Conservation (phyloP, 2,329 filamentous ascomycete species). For the Cercospora brassicicola region DNA sequence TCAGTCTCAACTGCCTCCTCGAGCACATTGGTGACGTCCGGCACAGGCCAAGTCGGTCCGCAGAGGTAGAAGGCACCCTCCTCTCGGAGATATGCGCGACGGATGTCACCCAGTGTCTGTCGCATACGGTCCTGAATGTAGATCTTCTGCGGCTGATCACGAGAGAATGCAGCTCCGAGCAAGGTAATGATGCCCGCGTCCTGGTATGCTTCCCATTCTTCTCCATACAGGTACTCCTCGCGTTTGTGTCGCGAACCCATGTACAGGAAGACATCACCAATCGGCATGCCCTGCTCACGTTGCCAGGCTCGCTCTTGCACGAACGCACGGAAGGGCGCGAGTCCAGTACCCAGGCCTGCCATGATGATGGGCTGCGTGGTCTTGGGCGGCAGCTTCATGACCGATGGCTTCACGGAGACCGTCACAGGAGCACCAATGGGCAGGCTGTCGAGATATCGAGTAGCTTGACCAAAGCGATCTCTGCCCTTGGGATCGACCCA, state of each 20-base stretch:
- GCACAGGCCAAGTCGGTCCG: conserved; percentile 96
- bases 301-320: conserved; percentile 98
- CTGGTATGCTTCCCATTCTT: conserved; percentile 98
- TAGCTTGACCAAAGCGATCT: conserved; percentile 88
- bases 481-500: conserved; percentile 89
- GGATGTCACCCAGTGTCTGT: conserved; percentile 77
- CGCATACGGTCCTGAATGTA: conserved; percentile 99
- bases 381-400: conserved; percentile 94
- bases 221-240: conserved; percentile 97
- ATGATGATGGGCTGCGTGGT: conserved; percentile 95
- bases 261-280: conserved; percentile 90
- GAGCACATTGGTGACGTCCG: conserved; percentile 89
- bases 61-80: conserved; percentile 96
- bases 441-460: conserved; percentile 79
- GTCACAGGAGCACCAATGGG: conserved; percentile 76
- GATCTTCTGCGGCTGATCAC: conserved; percentile 97
- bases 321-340: conserved; percentile 98
- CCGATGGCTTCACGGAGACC: conserved; percentile 93
- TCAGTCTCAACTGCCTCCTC: conserved; percentile 86
- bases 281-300: conserved; percentile 93
- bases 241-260: conserved; percentile 96
- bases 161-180: conserved; percentile 88
- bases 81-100: conserved; percentile 80
- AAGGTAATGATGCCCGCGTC: conserved; percentile 94
- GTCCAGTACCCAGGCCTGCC: conserved; percentile 95